Evolutionary conservation across 345 rosid genomes (phyloP).

Genomic region (Reutealis trisperma): DNA sequence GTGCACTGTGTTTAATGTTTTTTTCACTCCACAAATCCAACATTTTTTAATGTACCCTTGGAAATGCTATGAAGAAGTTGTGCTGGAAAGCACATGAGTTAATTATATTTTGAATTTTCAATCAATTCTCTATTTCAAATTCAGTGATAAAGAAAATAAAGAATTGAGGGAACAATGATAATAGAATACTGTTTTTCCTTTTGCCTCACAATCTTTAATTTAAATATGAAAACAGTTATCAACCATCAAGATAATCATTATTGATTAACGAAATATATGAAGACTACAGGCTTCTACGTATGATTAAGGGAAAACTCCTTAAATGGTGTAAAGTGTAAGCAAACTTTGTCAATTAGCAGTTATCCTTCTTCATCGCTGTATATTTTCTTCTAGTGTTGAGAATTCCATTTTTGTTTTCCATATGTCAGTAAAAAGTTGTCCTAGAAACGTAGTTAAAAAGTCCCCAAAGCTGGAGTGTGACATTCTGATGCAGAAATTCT

Average conservation of each 20-base stretch:
- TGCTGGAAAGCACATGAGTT: neutral
- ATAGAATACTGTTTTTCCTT: neutral
- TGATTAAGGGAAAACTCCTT: neutral
- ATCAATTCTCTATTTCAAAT: too few species aligned
- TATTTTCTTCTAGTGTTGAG: too few species aligned
- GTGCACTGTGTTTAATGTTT: too few species aligned
- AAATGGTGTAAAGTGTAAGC: too few species aligned
- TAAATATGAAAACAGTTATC: neutral
- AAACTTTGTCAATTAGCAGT: neutral
- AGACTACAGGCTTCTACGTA: neutral
- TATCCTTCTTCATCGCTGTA: neutral
- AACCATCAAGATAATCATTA: neutral
- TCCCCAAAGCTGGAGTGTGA: neutral
- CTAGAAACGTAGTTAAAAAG: neutral
- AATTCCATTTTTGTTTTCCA: neutral
- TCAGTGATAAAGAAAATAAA: neutral
- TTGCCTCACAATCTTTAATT: neutral
- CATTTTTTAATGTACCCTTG: neutral
- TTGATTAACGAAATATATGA: neutral
- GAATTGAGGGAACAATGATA: neutral
- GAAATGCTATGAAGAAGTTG: neutral
- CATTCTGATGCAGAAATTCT: neutral
- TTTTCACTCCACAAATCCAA: too few species aligned
- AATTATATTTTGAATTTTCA: neutral
- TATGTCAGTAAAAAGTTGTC: neutral